Conservation (phyloP, 2,329 filamentous ascomycete species). For the Penicillium sp. region DNA sequence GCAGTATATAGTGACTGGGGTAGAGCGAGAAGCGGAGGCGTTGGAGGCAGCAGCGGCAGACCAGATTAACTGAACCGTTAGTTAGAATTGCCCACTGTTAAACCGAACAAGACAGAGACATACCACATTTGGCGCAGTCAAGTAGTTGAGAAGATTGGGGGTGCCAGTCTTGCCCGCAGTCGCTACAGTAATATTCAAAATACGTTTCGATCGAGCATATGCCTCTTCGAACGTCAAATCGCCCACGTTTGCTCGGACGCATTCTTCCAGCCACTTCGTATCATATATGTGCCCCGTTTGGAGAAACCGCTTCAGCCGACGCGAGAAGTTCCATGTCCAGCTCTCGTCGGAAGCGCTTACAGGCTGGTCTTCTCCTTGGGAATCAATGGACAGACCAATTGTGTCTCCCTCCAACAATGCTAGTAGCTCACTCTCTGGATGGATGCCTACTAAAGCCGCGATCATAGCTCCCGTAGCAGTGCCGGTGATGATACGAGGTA, state of each 20-base stretch:
- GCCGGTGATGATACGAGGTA: constrained; percentile 87
- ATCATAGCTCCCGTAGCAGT: constrained; percentile 88
- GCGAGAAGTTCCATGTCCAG: constrained; percentile 58
- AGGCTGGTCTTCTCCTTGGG: constrained; percentile 28
- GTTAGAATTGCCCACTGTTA: background rate
- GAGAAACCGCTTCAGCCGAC: constrained; percentile 67
- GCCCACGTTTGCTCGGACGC: constrained; percentile 79
- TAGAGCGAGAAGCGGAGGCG: constrained; percentile 59
- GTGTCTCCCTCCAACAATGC: constrained; percentile 71
- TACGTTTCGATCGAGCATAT: constrained; percentile 76
- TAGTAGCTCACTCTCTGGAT: constrained; percentile 80
- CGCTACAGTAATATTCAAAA: constrained; percentile 88
- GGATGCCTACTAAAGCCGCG: constrained; percentile 80
- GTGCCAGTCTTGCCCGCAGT: constrained; percentile 71
- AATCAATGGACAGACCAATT: constrained; percentile 75
- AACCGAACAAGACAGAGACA: constrained; percentile 37
- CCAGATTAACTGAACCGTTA: constrained; percentile 57
- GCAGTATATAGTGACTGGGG: constrained; percentile 67
- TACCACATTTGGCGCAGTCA: constrained; percentile 90
- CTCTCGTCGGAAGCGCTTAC: constrained; percentile 26
- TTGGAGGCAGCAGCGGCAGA: constrained; percentile 45
- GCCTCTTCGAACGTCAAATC: constrained; percentile 93
- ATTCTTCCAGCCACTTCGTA: constrained; percentile 75
- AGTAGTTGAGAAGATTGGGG: constrained; percentile 82
- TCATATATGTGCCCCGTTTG: constrained; percentile 81